These are phyloP conservation scores for Discostella stelligeroides DNA, from an alignment of 108 stramenopile species.

Conservation along the genomic window DNA sequence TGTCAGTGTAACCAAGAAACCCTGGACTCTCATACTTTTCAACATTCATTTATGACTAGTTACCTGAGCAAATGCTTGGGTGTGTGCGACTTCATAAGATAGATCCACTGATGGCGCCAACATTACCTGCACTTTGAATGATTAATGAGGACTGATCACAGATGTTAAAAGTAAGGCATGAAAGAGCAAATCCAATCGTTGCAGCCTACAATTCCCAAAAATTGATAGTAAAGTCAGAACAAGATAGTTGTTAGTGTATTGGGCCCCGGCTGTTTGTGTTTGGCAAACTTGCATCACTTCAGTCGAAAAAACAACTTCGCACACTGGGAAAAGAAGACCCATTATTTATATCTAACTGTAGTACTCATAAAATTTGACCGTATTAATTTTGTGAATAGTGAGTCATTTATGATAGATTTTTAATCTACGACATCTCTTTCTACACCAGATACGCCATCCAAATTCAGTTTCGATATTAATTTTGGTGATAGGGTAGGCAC, in stretches of 20 bases:
- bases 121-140: constrained; percentile 34
- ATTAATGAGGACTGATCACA: background rate
- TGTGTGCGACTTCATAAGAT: constrained; percentile 75
- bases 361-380: too few relatives aligned
- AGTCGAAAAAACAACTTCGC: background rate
- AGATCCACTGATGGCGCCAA: constrained; percentile 73
- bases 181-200: background rate
- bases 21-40: too few relatives aligned
- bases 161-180: background rate
- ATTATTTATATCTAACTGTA: too few relatives aligned
- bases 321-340: background rate
- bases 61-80: constrained; percentile 84
- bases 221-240: too few relatives aligned
- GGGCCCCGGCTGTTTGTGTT: background rate
- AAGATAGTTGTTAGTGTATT: too few relatives aligned
- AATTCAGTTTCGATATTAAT: constrained; percentile 37
- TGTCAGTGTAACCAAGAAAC: too few relatives aligned
- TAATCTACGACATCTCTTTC: background rate
- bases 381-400: background rate
- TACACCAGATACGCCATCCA: constrained; percentile 37
- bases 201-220: too few relatives aligned
- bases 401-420: background rate
- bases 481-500: constrained; percentile 30
- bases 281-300: background rate
- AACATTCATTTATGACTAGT: too few relatives aligned